A percentile compares a stretch with the other conserved stretches of the same genome.
Conservation (phyloP, 139 green algal species). For the Volvox africanus region DNA sequence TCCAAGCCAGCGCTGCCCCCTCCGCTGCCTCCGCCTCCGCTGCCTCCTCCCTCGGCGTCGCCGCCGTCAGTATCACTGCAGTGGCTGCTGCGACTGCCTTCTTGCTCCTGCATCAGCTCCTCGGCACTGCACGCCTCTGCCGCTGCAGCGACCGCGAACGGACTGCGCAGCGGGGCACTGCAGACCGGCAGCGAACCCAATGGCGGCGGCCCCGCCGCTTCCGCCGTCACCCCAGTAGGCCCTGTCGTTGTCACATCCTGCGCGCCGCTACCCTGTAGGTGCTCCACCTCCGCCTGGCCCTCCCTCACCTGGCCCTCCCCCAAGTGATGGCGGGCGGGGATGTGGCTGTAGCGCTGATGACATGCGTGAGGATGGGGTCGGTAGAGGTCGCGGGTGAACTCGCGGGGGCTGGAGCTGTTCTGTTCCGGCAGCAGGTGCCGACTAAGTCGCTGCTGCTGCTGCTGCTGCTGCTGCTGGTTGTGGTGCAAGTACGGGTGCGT, state of each 20-base stretch:
- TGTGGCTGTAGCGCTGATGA: background rate
- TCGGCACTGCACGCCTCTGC: background rate
- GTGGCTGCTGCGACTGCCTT: slow-evolving; percentile 46
- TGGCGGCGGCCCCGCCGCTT: background rate
- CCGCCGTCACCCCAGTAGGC: too few species aligned
- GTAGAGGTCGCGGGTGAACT: background rate
- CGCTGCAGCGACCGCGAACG: background rate
- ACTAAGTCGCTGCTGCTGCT: background rate
- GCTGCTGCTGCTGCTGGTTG: background rate
- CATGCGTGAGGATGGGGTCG: background rate
- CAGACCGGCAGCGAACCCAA: background rate
- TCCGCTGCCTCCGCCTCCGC: slow-evolving; percentile 3
- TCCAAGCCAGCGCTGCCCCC: background rate
- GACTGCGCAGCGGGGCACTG: background rate
- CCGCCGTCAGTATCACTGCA: slow-evolving; percentile 11
- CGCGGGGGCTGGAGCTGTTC: background rate
- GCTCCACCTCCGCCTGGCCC: background rate
- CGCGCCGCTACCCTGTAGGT: background rate
- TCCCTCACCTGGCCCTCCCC: background rate
- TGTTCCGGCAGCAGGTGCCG: background rate
- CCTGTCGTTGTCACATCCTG: background rate
- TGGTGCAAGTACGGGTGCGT: background rate
- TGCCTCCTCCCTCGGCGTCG: background rate
- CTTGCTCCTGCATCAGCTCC: slow-evolving; percentile 9
- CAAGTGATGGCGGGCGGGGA: background rate